These are phyloP conservation scores for Talaromyces wortmannii DNA, from an alignment of 495 filamentous ascomycete genomes.

Conservation along the genomic window DNA sequence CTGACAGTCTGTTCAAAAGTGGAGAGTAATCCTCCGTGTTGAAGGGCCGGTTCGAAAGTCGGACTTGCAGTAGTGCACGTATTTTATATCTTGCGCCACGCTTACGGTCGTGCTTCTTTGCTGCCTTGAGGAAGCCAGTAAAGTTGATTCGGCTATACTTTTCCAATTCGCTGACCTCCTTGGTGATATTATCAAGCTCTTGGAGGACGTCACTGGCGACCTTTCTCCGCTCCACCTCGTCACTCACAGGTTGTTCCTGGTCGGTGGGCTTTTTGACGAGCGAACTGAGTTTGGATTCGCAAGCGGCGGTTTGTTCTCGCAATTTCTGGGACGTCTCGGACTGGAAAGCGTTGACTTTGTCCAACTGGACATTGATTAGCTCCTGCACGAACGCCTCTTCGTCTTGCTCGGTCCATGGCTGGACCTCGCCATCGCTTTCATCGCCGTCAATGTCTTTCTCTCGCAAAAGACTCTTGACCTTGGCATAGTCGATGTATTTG, in stretches of 20 bases:
- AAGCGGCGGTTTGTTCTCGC: constrained; percentile 56
- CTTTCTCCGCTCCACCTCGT: constrained; percentile 36
- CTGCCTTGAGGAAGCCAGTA: constrained; percentile 94
- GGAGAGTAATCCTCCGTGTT: constrained; percentile 94
- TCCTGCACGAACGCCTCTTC: constrained; percentile 92
- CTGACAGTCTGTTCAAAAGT: constrained; percentile 75
- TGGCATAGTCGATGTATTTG: constrained; percentile 90
- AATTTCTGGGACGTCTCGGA: constrained; percentile 64
- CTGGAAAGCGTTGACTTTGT: constrained; percentile 92
- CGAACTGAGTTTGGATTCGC: constrained; percentile 44
- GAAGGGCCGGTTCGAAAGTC: constrained; percentile 79
- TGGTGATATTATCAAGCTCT: constrained; percentile 80
- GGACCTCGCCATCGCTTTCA: constrained; percentile 41
- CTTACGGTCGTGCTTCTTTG: constrained; percentile 96
- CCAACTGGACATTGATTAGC: constrained; percentile 85
- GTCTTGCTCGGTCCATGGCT: constrained; percentile 88
- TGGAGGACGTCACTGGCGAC: constrained; percentile 61
- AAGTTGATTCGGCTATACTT: constrained; percentile 96
- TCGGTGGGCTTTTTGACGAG: constrained; percentile 24
- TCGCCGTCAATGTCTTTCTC: constrained; percentile 53
- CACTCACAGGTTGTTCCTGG: constrained; percentile 18
- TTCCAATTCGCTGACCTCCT: constrained; percentile 87
- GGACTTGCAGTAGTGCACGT: constrained; percentile 81
- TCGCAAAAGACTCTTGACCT: constrained; percentile 80
- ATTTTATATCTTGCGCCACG: constrained; percentile 77